Evolutionary conservation across 139 green algal genomes (phyloP).

Genomic region (Volvox africanus): DNA sequence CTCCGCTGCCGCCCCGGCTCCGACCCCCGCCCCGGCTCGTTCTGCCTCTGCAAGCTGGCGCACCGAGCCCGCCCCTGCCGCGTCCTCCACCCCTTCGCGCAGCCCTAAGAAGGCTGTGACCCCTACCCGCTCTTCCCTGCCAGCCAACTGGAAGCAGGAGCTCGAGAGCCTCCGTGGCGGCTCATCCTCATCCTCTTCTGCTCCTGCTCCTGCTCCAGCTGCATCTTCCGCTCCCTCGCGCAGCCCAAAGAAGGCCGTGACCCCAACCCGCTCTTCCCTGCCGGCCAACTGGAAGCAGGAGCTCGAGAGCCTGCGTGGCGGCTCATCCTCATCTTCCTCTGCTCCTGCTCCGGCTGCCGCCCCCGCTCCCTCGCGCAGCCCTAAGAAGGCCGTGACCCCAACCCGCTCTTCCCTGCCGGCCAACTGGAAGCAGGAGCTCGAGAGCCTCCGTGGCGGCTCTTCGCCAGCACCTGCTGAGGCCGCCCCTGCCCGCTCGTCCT

Average conservation of each 20-base stretch:
- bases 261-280: conserved; percentile 16
- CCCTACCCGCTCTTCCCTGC: conserved; percentile 25
- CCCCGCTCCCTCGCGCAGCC: not conserved
- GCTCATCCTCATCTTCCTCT: not conserved
- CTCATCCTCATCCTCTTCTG: not conserved
- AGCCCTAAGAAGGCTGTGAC: conserved; percentile 25
- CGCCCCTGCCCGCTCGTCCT: conserved; percentile 37
- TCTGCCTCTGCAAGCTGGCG: conserved; percentile 13
- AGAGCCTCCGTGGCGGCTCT: conserved; percentile 17
- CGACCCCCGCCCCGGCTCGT: not conserved
- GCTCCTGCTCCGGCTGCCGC: not conserved
- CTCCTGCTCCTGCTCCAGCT: not conserved
- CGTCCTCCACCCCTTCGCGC: not conserved
- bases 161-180: conserved; percentile 25
- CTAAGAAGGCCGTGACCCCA: conserved; percentile 18
- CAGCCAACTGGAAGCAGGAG: conserved; percentile 45
- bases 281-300: conserved; percentile 46
- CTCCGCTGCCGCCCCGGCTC: conserved; percentile 1
- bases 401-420: conserved; percentile 23
- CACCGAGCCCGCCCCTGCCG: not conserved
- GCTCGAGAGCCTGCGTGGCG: conserved; percentile 33
- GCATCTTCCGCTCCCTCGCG: not conserved
- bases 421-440: conserved; percentile 48
- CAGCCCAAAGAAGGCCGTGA: conserved; percentile 14
- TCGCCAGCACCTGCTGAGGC: not conserved